Evolutionary conservation across 1,284 basidiomycete species (phyloP), one percentile per base, ranked within the genome.

Genomic region (Leccinum fuscescens): DNA sequence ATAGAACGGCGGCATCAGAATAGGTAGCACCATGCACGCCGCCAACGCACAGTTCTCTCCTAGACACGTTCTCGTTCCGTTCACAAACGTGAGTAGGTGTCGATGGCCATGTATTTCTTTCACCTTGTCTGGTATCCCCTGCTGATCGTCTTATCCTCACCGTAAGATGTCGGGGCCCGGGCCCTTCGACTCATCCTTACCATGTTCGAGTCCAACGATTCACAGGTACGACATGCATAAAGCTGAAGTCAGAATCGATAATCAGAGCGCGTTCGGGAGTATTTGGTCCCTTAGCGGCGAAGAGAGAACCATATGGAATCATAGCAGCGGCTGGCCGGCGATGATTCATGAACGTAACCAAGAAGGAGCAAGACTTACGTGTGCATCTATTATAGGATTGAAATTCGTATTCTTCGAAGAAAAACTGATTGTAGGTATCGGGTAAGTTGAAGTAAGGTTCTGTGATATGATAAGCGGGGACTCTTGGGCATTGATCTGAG

Each of bases 381-480:
- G 92, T 86, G 69, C 86, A 88, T 37, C 94, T 84, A 74, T 86
- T 83, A 72, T 93, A 93, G 52, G 91, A 88, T 50, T 82, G 79
- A 70, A 96, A 97, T 69, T 96, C 95, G 78, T 96, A 98, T 74
- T 97, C 94, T 70, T 98, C 96, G 69, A 97, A 97, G 0, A 96
- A 79, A 71, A 98, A 90, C 76, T 97, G 90, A 73, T 98, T 95
- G 65, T 95, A 94, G 44, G 92, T 85, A 48, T 93, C 90, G 17
- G 93, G 92, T 9, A 96, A 79, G 74, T 96, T 94, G 81, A 96
- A 92, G 72, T 94, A 94, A 3, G 95, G 93, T 76, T 98, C 96
- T 3, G 96, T 97, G 55, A 98, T 33, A 33, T 83, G 55, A 98
- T 78, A 39, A 96, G 78, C 2, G 88, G 87, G 0, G 88, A 85